phyloP scores from a whole-genome alignment of 2,329 filamentous ascomycete genomes.

The Lecanosticta acicola region DNA sequence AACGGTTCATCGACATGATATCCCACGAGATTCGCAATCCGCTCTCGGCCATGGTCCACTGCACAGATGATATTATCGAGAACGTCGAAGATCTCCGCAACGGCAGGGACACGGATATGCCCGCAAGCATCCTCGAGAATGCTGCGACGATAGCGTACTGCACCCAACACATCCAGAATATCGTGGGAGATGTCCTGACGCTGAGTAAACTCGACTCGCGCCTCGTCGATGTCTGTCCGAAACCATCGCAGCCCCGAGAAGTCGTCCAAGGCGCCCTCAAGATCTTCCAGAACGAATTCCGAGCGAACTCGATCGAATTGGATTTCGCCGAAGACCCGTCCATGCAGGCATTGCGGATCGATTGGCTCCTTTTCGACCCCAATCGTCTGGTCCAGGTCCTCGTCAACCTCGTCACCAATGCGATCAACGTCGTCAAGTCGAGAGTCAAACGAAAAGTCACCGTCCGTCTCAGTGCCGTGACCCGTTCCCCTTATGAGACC shows the following conservation, averaged over 20 bases:
- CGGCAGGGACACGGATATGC: constrained; percentile 5
- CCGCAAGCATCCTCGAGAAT: constrained; percentile 19
- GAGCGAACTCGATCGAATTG: constrained; percentile 30
- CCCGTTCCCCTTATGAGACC: constrained; percentile 33
- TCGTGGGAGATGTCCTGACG: constrained; percentile 45
- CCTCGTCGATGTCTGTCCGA: constrained; percentile 34
- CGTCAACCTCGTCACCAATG: constrained; percentile 37
- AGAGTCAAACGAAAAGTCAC: constrained; percentile 31
- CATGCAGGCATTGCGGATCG: constrained; percentile 11
- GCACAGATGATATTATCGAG: constrained; percentile 38
- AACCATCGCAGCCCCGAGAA: constrained; percentile 31
- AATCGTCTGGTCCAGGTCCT: constrained; percentile 35
- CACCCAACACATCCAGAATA: constrained; percentile 31
- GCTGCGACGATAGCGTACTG: constrained; percentile 30
- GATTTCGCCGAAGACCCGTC: constrained; percentile 8
- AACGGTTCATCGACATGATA: constrained; percentile 31
- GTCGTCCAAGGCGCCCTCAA: constrained; percentile 33
- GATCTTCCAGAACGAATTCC: constrained; percentile 38
- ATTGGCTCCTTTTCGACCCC: constrained; percentile 25
- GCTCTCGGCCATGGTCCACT: constrained; percentile 40
- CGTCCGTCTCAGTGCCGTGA: constrained; percentile 21
- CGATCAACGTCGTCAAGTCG: constrained; percentile 41
- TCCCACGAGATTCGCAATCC: constrained; percentile 43
- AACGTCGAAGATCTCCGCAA: constrained; percentile 1
- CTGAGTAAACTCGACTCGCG: constrained; percentile 36